Base-by-base conservation (phyloP, 192 early-diverging fungal genomes). In the Coemansia sp. region DNA sequence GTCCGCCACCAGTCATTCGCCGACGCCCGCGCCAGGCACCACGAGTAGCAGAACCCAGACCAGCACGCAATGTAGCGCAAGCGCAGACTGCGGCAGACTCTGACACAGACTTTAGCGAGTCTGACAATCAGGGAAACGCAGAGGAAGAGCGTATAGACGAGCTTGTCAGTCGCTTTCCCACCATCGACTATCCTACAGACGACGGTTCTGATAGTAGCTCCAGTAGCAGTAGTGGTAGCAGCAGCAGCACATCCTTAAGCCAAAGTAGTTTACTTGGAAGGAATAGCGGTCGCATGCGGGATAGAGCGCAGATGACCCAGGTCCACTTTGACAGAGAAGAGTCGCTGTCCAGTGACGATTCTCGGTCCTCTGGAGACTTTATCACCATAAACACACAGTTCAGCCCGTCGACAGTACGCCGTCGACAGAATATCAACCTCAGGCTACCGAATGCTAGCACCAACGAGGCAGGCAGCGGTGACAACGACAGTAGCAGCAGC, bases 341-440 rank as follows among this genome's bases (percentile, higher is more conserved):
- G 17, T 8, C 42, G 3, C 0, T 4, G 42, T 45, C 42, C 42
- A 28, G 42, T 52, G 52, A 20, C 1, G 42, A n/a, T 17, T 31
- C 48, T 11, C 1, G 18, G 49, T 20, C 18, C 32, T 16, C 66
- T 32, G 7, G 45, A 30, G 71, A 73, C n/a, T 57, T 42, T 25
- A 73, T 67, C 32, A 34, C 56, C 12, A 63, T 73, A 8, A 64
- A 67, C 48, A 67, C 71, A 7, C 71, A 73, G 29, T 25, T 59
- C 25, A 73, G 71, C 12, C 71, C 64, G 17, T 29, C 52, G 8
- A 16, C 14, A 45, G 42, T 45, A 12, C 42, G 42, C 42, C 3
- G 3, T 45, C 42, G 42, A 45, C 42, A 0, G 42, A 45, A 12
- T 16, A 3, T 12, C 7, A 3, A 45, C 14, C 42, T 0, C 14